Evolutionary conservation across 768 basidiomycete genomes (phyloP).

Genomic region (Mrakia hoshinonis): DNA sequence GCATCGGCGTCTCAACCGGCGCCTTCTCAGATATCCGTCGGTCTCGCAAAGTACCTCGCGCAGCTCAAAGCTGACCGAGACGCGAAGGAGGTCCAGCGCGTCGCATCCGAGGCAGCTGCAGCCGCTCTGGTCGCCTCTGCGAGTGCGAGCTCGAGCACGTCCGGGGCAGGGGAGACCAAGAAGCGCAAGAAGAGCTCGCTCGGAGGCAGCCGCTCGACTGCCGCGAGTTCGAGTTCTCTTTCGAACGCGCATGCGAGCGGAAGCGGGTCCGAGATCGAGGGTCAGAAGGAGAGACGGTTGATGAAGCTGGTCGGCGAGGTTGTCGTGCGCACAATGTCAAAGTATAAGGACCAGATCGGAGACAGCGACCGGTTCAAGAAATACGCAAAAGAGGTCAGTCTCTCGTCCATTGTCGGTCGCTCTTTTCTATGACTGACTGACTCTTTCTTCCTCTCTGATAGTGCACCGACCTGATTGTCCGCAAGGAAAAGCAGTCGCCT

Average conservation of each 20-base stretch:
- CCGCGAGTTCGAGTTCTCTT: not conserved
- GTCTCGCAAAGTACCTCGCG: slow-evolving; percentile 4
- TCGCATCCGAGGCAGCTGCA: slow-evolving; percentile 4
- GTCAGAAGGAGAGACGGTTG: slow-evolving; percentile 60
- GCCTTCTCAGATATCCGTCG: not conserved
- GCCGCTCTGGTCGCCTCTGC: not conserved
- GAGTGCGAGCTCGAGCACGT: not conserved
- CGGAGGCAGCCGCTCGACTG: slow-evolving; percentile 10
- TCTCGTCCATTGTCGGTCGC: not conserved
- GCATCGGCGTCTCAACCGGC: not conserved
- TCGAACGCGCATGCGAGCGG: not conserved
- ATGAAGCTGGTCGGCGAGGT: slow-evolving; percentile 75
- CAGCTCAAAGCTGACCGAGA: slow-evolving; percentile 20
- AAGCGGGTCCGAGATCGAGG: slow-evolving; percentile 20
- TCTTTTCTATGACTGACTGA: not conserved
- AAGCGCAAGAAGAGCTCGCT: slow-evolving; percentile 9
- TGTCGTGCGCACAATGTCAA: slow-evolving; percentile 88
- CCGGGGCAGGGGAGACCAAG: not conserved
- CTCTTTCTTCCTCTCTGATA: slow-evolving; percentile 37
- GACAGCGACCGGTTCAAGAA: slow-evolving; percentile 78
- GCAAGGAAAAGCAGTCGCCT: slow-evolving; percentile 88
- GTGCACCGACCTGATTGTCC: slow-evolving; percentile 77
- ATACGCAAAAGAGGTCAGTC: slow-evolving; percentile 80
- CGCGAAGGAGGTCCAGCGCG: slow-evolving; percentile 24
- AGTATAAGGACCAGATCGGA: slow-evolving; percentile 60